Percentiles rank a stretch among this genome's conserved stretches.
phyloP scores from a whole-genome alignment of 2,329 filamentous ascomycete species.

The Pseudogymnoascus sp. region DNA sequence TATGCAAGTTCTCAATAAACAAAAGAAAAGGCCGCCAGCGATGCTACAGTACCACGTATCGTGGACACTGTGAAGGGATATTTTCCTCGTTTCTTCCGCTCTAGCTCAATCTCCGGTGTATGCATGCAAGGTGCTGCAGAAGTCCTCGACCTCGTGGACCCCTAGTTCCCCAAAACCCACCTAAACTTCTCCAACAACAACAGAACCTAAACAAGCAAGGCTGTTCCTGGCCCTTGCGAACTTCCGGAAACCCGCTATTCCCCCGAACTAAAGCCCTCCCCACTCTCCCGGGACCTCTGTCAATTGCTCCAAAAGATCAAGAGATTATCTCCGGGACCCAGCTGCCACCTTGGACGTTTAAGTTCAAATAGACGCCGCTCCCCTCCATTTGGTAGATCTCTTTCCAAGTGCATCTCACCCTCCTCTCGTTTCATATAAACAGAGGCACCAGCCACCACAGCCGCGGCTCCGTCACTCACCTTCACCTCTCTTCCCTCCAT shows the following conservation, averaged over 20 bases:
- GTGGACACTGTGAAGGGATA: background rate
- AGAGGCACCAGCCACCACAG: background rate
- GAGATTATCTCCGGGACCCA: background rate
- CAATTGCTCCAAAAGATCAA: background rate
- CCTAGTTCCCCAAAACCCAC: background rate
- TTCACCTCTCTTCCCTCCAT: background rate
- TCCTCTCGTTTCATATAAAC: background rate
- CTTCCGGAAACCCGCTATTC: background rate
- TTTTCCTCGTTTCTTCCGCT: background rate
- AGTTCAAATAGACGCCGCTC: conserved; percentile 2
- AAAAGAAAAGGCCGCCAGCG: background rate
- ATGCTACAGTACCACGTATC: background rate
- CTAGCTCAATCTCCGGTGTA: background rate
- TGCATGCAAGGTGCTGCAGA: background rate
- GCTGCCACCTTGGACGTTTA: conserved; percentile 2
- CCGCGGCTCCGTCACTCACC: background rate
- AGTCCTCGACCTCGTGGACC: background rate
- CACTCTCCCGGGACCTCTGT: conserved; percentile 4
- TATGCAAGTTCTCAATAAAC: conserved; percentile 8
- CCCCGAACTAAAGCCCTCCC: background rate
- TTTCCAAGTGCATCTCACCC: background rate
- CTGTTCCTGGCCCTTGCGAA: conserved; percentile 3
- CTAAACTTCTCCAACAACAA: background rate
- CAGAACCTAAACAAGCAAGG: background rate
- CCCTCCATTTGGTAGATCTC: conserved; percentile 3